These are phyloP conservation scores for Rhodamnia rubescens DNA, from an alignment of 345 rosid genomes.

Conservation along the genomic window DNA sequence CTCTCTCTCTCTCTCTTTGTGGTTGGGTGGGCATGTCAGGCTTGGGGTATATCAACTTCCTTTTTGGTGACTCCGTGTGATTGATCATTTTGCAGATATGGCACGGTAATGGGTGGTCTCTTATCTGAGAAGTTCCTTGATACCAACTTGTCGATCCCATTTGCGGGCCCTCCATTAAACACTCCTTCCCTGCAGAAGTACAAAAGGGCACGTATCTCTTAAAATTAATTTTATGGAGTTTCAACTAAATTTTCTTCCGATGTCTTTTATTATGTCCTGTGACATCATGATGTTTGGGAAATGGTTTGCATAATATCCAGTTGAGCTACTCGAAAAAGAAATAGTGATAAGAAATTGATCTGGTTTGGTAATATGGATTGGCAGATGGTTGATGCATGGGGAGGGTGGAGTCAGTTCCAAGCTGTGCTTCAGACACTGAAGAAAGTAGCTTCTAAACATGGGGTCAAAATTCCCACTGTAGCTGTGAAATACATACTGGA, in stretches of 20 bases:
- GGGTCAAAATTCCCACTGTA: conserved; percentile 76
- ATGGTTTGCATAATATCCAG: not conserved
- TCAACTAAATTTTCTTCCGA: not conserved
- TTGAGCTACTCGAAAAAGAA: not conserved
- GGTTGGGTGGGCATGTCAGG: not conserved
- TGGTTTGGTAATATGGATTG: not conserved
- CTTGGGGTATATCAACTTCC: not conserved
- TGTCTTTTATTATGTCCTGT: not conserved
- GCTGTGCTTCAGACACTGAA: conserved; percentile 59
- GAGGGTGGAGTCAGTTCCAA: conserved; percentile 94
- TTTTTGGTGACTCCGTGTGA: not conserved
- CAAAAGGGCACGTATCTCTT: conserved; percentile 52
- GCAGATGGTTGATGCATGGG: conserved; percentile 98
- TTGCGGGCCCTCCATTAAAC: conserved; percentile 71
- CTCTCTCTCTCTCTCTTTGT: not conserved
- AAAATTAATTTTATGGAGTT: not conserved
- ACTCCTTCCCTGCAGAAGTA: conserved; percentile 91
- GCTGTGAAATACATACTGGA: conserved; percentile 80
- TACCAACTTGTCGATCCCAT: conserved; percentile 75
- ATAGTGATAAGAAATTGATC: not conserved
- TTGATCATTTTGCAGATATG: conserved; percentile 48
- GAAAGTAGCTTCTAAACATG: conserved; percentile 60
- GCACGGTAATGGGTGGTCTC: conserved; percentile 94
- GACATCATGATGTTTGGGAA: not conserved
- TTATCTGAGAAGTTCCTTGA: conserved; percentile 88